These are phyloP conservation scores for Kitagawia praeruptora DNA, from an alignment of 129 eudicot genomes.

Conservation along the genomic window DNA sequence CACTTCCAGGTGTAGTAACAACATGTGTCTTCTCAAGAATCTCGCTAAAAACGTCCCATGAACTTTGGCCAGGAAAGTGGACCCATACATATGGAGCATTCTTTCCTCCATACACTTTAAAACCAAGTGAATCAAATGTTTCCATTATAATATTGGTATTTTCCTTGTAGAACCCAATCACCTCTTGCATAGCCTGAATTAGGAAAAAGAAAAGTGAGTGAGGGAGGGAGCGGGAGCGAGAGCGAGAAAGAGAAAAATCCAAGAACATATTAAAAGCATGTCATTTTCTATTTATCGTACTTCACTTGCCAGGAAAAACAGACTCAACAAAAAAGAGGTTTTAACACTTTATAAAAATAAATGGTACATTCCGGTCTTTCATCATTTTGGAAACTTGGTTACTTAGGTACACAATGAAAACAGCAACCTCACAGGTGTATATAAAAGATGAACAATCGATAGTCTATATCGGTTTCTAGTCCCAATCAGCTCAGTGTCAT, in stretches of 20 bases:
- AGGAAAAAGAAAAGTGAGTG: not conserved
- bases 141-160: slow-evolving; percentile 76
- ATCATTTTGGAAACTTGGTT: not conserved
- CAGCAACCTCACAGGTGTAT: not conserved
- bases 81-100: slow-evolving; percentile 97
- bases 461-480: not conserved
- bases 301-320: not conserved
- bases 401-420: not conserved
- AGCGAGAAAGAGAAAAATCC: not conserved
- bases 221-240: no score
- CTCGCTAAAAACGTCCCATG: slow-evolving; percentile 95
- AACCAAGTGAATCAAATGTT: slow-evolving; percentile 90
- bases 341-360: not conserved
- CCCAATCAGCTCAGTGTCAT: not conserved
- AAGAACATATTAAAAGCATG: not conserved
- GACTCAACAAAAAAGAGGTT: not conserved
- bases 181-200: slow-evolving; percentile 81
- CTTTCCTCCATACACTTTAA: slow-evolving; percentile 79
- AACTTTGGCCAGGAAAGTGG: slow-evolving; percentile 86
- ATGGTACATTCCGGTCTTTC: not conserved
- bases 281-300: not conserved
- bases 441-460: not conserved
- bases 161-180: slow-evolving; percentile 87
- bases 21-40: slow-evolving; percentile 97
- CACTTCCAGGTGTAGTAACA: slow-evolving; percentile 93